Evolutionary conservation across 148 eudicot genomes (phyloP), one percentile per base, ranked within the genome.

Genomic region (Euryodendron excelsum): DNA sequence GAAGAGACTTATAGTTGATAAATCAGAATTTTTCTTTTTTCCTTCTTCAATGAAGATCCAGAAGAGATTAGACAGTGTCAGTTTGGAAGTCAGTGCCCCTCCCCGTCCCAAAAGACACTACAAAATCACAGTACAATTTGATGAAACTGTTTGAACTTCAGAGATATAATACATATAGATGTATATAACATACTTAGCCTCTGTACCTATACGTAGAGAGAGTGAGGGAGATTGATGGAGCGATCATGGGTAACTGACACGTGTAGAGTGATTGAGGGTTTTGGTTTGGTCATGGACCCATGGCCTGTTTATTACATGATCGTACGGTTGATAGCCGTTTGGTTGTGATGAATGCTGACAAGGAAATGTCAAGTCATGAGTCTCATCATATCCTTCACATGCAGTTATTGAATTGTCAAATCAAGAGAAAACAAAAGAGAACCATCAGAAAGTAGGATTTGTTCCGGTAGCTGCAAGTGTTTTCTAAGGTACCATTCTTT

Each of bases 291-390:
- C n/a, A n/a, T n/a, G n/a, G n/a, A n/a, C n/a, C n/a, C n/a, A n/a
- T n/a, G n/a, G n/a, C n/a, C n/a, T n/a, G n/a, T 52, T 52, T 10
- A 52, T 12, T 58, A n/a, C 62, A 30, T 47, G 72, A 64, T 77
- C 80, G 73, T 66, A 56, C 73, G 63, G 80, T n/a, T n/a, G n/a
- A 25, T 77, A n/a, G 73, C 50, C 65, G 50, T 53, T 52, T 6
- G 10, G 73, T 27, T 64, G 18, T 48, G 50, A 36, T 65, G 59
- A 27, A 20, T 52, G 23, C 36, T 53, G 73, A 77, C 80, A 77
- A 70, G 64, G 80, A 77, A n/a, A 66, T 33, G 80, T 77, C 80
- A 77, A 27, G 33, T 67, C 74, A 77, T 47, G 5, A 27, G 79
- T 77, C 72, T 30, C 30, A 76, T 77, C 79, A 66, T 45, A n/a